These are phyloP conservation scores for Geoglossum cookeanum DNA, from an alignment of 2,329 filamentous ascomycete genomes.

Conservation along the genomic window DNA sequence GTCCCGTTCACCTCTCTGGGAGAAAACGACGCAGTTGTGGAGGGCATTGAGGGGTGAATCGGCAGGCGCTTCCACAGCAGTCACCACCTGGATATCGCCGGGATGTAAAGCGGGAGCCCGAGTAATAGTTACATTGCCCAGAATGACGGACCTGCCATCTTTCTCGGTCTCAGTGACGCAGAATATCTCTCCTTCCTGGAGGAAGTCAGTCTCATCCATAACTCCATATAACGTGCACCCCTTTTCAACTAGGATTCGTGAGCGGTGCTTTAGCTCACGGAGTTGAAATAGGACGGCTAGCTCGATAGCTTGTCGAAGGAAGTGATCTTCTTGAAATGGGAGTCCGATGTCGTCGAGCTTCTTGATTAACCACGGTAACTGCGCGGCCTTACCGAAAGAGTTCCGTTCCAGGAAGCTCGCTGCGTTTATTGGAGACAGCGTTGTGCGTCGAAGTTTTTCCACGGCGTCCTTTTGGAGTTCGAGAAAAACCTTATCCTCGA, in stretches of 20 bases:
- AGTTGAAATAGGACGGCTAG: conserved; percentile 51
- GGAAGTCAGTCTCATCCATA: conserved; percentile 58
- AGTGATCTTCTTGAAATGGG: conserved; percentile 46
- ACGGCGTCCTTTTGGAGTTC: conserved; percentile 45
- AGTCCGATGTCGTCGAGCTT: conserved; percentile 37
- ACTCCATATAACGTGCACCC: conserved; percentile 66
- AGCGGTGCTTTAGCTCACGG: conserved; percentile 57
- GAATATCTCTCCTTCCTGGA: conserved; percentile 50
- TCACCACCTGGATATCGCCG: conserved; percentile 54
- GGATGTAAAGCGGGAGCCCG: conserved; percentile 68
- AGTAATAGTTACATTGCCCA: conserved; percentile 41
- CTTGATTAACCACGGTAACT: conserved; percentile 42
- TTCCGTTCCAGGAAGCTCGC: conserved; percentile 45
- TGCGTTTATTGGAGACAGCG: conserved; percentile 39
- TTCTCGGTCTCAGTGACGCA: conserved; percentile 33
- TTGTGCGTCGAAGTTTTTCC: conserved; percentile 37
- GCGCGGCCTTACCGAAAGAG: conserved; percentile 38
- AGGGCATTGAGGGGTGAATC: conserved; percentile 42
- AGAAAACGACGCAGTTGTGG: conserved; percentile 63
- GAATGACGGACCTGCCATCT: conserved; percentile 15
- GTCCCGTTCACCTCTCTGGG: conserved; percentile 48
- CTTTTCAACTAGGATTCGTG: conserved; percentile 49
- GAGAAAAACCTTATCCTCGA: conserved; percentile 39
- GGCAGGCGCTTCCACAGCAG: conserved; percentile 37
- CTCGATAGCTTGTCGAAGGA: conserved; percentile 53